Evolutionary conservation across 148 eudicot species (phyloP).

Genomic region (Suaeda aralocaspica): DNA sequence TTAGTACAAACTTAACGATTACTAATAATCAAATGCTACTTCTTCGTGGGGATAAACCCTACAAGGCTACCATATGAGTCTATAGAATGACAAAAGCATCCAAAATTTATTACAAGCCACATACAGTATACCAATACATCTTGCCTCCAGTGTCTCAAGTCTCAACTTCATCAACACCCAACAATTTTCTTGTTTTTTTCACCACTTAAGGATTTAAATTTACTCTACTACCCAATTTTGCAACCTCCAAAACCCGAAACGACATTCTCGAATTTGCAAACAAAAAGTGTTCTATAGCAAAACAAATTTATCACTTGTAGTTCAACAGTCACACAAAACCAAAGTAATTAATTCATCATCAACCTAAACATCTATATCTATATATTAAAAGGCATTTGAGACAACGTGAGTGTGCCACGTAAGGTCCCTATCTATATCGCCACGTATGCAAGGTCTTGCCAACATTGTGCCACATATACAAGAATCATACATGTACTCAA

Average conservation of each 20-base stretch:
- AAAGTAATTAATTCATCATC: background rate
- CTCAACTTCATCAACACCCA: background rate
- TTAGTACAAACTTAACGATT: background rate
- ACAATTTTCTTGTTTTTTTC: background rate
- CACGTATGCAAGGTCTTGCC: no score
- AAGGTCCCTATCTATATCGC: no score
- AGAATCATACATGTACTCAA: no score
- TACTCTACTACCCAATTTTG: background rate
- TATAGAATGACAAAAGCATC: background rate
- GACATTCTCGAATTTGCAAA: no score
- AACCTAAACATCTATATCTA: background rate
- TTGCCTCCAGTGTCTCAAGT: background rate
- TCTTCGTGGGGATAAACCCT: no score
- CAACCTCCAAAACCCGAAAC: background rate
- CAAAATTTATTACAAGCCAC: no score
- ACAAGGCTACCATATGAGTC: background rate
- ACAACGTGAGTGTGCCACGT: no score
- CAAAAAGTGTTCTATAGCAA: background rate
- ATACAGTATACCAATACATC: background rate
- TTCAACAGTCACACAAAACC: background rate
- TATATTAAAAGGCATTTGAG: no score
- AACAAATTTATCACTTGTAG: background rate
- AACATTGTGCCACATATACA: no score
- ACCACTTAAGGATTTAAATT: background rate
- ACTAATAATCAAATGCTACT: no score